A percentile compares a stretch with the other conserved stretches of the same genome.
Evolutionary conservation across 2,329 filamentous ascomycete species (phyloP).

Genomic region (Neonectria sp.): DNA sequence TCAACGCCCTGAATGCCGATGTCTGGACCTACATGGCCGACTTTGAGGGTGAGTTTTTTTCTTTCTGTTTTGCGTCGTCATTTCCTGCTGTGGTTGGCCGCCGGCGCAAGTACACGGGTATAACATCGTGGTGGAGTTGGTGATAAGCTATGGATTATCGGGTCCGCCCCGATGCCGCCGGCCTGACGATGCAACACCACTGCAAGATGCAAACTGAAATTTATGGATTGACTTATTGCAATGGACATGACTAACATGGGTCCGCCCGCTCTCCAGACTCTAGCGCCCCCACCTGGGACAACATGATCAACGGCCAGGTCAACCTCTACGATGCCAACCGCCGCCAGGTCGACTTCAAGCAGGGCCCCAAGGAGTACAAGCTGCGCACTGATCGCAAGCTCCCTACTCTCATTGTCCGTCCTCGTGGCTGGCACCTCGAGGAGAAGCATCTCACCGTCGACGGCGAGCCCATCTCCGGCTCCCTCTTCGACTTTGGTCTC

Average conservation of each 20-base stretch:
- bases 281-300: conserved; percentile 96
- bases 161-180: neutral
- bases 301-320: conserved; percentile 98
- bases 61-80: conserved; percentile 8
- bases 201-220: neutral
- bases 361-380: conserved; percentile 96
- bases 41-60: conserved; percentile 82
- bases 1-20: conserved; percentile 95
- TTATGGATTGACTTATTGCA: neutral
- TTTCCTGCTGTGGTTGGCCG: conserved; percentile 14
- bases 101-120: conserved; percentile 20
- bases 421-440: conserved; percentile 97
- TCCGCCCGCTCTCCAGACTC: conserved; percentile 74
- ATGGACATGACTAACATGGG: conserved; percentile 37
- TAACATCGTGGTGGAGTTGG: conserved; percentile 12
- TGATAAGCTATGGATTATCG: conserved; percentile 14
- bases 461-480: conserved; percentile 92
- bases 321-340: conserved; percentile 98
- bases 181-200: neutral
- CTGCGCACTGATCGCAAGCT: conserved; percentile 88
- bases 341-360: conserved; percentile 95
- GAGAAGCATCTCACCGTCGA: conserved; percentile 99
- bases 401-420: conserved; percentile 93
- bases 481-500: conserved; percentile 96
- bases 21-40: conserved; percentile 99